A percentile compares a stretch with the other conserved stretches of the same genome.
phyloP scores from a whole-genome alignment of 73 alveolate genomes.

The Effrenium voratum region DNA sequence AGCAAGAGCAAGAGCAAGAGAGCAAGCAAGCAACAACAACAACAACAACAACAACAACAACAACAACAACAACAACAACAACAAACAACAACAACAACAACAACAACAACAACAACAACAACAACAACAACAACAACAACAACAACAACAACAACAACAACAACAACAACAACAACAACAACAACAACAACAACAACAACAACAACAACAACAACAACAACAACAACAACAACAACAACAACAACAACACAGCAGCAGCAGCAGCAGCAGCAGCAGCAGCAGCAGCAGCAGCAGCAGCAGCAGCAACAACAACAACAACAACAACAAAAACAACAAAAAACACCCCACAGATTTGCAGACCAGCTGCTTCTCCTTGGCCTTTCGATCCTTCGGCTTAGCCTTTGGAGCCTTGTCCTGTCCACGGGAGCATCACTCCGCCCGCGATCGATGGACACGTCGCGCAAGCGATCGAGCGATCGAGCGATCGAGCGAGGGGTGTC shows the following conservation, averaged over 20 bases:
- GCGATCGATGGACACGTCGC: neutral
- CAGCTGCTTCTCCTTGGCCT: slow-evolving; percentile 37
- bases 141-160: slow-evolving; percentile 37
- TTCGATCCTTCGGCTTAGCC: slow-evolving; percentile 19
- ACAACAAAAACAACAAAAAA: neutral
- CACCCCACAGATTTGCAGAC: neutral
- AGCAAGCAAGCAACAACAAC: neutral
- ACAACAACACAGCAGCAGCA: neutral
- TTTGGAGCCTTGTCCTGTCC: neutral
- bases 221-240: slow-evolving; percentile 45
- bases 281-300: neutral
- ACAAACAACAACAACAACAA: neutral
- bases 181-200: slow-evolving; percentile 40
- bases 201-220: slow-evolving; percentile 37
- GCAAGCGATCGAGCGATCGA: neutral
- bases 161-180: slow-evolving; percentile 41
- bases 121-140: slow-evolving; percentile 38
- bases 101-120: neutral
- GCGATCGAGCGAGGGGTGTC: too few species aligned
- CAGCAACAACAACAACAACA: neutral
- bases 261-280: neutral
- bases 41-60: neutral
- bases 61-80: neutral
- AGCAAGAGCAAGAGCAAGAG: too few species aligned
- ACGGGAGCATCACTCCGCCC: neutral